Conservation (phyloP, 305 asterid species). For the Ilex paraguariensis region DNA sequence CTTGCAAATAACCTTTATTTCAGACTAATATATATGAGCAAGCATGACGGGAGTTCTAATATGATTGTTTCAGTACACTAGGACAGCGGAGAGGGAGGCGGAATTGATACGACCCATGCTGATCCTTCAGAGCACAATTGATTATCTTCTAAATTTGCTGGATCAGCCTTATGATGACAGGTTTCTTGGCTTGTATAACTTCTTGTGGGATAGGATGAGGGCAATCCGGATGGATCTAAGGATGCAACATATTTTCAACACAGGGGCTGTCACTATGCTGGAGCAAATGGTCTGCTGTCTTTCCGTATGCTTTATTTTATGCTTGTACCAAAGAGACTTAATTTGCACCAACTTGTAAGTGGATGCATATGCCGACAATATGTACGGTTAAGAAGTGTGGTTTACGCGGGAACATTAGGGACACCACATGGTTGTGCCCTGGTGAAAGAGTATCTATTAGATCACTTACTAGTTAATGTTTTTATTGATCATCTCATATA, state of each 20-base stretch:
- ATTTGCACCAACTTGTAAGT: no score
- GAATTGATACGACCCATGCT: constrained; percentile 92
- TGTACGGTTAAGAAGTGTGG: not conserved
- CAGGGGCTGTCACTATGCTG: constrained; percentile 83
- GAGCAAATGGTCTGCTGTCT: constrained; percentile 86
- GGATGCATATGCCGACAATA: not conserved
- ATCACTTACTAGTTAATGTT: no score
- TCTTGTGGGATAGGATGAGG: constrained; percentile 99
- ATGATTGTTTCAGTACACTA: constrained; percentile 68
- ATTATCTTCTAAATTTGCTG: constrained; percentile 79
- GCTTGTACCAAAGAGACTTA: not conserved
- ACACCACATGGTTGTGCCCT: no score
- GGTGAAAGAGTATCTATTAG: no score
- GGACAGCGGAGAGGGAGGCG: constrained; percentile 99
- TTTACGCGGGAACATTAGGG: not conserved
- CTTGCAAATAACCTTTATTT: not conserved
- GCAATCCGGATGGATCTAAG: constrained; percentile 99
- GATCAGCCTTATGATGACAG: constrained; percentile 72
- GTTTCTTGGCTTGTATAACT: constrained; percentile 90
- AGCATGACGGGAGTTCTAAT: constrained; percentile 21
- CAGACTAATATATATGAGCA: constrained; percentile 4
- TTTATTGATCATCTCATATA: no score
- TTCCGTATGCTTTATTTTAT: constrained; percentile 4
- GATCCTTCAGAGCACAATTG: constrained; percentile 78
- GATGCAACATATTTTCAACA: constrained; percentile 96